phyloP scores from a whole-genome alignment of 768 basidiomycete species.

The Russula sp. region DNA sequence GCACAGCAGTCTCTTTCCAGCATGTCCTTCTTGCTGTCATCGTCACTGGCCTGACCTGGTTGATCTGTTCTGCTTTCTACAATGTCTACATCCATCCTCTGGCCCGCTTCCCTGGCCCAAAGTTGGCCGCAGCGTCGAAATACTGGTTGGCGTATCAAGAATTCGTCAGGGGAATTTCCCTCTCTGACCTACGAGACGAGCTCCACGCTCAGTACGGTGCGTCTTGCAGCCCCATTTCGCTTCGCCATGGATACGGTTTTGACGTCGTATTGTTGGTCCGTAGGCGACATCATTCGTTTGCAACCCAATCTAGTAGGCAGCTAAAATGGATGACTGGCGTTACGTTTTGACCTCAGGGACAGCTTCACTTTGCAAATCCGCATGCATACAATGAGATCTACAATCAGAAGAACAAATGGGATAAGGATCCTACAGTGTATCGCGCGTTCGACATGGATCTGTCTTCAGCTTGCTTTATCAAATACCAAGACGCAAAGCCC shows the following conservation, averaged over 20 bases:
- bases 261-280: background rate
- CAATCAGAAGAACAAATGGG: conserved; percentile 29
- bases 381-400: conserved; percentile 39
- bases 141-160: conserved; percentile 24
- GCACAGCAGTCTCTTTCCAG: background rate
- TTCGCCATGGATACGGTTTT: background rate
- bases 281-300: conserved; percentile 37
- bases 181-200: conserved; percentile 31
- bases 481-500: conserved; percentile 34
- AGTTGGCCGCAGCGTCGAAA: conserved; percentile 20
- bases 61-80: background rate
- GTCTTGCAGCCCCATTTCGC: background rate
- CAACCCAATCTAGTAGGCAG: conserved; percentile 37
- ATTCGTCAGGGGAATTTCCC: conserved; percentile 20
- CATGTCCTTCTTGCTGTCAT: background rate
- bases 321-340: background rate
- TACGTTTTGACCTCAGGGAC: background rate
- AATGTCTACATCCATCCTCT: conserved; percentile 23
- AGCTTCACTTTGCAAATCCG: conserved; percentile 42
- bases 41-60: background rate
- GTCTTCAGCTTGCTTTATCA: conserved; percentile 35
- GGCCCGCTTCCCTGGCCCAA: conserved; percentile 25
- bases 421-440: conserved; percentile 36
- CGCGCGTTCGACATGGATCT: conserved; percentile 35
- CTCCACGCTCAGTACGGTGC: conserved; percentile 38